Conservation (phyloP, 805 yeast species). For the Deakozyma indianensis region DNA sequence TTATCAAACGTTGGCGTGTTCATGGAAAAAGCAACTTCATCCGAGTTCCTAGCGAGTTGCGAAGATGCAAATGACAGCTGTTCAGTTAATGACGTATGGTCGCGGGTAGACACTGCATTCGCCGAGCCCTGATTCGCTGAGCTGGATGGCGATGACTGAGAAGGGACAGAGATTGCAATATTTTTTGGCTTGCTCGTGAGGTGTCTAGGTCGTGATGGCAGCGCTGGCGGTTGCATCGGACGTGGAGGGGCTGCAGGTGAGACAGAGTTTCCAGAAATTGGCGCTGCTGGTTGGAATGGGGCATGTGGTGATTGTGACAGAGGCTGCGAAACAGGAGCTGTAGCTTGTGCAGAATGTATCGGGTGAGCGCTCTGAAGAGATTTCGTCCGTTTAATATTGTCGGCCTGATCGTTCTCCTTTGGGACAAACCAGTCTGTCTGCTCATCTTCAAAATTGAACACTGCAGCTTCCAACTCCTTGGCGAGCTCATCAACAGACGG, state of each 20-base stretch:
- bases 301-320: neutral
- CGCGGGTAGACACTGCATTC: neutral
- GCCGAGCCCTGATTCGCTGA: neutral
- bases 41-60: neutral
- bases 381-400: constrained; percentile 1
- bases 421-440: constrained; percentile 2
- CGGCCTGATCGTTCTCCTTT: neutral
- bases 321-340: neutral
- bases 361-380: constrained; percentile 4
- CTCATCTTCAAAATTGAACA: constrained; percentile 5
- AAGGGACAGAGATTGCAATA: neutral
- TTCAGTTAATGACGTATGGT: neutral
- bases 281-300: constrained; percentile 1
- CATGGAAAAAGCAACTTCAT: neutral
- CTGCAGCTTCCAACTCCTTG: constrained; percentile 8
- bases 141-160: neutral
- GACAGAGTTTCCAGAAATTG: too few relatives aligned
- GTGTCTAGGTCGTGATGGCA: neutral
- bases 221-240: constrained; percentile 1
- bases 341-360: neutral
- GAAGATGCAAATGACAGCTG: constrained; percentile 1
- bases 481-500: constrained; percentile 23
- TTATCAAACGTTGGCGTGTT: neutral
- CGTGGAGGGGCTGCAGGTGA: constrained; percentile 6
- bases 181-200: neutral